These are phyloP conservation scores for Leishmania braziliensis DNA, from an alignment of 208 protist species.

Conservation along the genomic window DNA sequence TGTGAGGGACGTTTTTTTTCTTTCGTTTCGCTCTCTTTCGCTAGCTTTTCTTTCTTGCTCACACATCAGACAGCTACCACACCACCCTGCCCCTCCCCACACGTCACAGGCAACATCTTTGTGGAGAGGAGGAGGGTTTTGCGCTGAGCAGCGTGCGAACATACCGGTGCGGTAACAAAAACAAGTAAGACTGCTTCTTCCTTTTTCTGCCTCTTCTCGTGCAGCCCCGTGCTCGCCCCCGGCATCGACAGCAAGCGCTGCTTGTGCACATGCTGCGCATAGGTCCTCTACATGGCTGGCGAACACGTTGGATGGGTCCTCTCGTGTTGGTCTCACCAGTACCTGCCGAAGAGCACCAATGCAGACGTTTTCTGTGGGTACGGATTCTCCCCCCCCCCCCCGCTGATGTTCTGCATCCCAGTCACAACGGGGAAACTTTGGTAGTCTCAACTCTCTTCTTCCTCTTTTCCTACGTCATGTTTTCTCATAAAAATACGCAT, in stretches of 20 bases:
- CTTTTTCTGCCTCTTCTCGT: neutral
- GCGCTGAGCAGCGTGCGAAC: neutral
- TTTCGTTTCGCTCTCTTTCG: neutral
- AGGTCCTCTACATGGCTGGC: neutral
- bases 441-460: neutral
- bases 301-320: neutral
- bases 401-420: neutral
- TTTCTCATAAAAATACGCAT: neutral
- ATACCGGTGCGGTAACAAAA: neutral
- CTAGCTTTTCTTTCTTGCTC: constrained; percentile 6
- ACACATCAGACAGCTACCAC: neutral
- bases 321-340: neutral
- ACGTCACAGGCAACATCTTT: neutral
- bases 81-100: neutral
- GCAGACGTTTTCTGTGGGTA: neutral
- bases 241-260: neutral
- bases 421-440: neutral
- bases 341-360: neutral
- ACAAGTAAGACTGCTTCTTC: neutral
- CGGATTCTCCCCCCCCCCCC: neutral
- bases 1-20: neutral
- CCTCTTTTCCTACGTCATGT: neutral
- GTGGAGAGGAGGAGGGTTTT: neutral
- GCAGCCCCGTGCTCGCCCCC: neutral
- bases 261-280: neutral